Evolutionary conservation across 805 yeast species (phyloP), one percentile per base, ranked within the genome.

Genomic region (Starmerella floris): DNA sequence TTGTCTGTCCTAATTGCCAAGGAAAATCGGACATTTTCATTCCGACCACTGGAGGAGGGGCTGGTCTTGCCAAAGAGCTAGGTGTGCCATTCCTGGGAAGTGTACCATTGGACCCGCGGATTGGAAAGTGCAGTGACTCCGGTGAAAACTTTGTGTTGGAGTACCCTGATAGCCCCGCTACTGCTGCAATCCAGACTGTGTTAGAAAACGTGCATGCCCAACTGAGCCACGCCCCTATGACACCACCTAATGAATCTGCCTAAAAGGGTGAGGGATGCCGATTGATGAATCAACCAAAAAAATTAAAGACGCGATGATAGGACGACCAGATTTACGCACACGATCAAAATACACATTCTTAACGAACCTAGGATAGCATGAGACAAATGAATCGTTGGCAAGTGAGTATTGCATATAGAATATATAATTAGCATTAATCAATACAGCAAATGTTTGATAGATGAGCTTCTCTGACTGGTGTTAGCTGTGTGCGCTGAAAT

Each of bases 1-100:
- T 91, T 64, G 97, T 91, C 15, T 91, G 99, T 60, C 98, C 98
- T 3, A 76, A 69, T 56, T 91, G 99, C 62, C 74, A 82, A 49
- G 91, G 91, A 8, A 83, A 87, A 62, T 82, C 94, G 0, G 76
- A 78, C 55, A 87, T 91, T 4, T 91, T 91, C 63, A 78, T 79
- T 48, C 83, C 98, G 15, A 91, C 98, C 1, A 91, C 98, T 0
- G 98, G 98, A 15, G 99, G 99, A 19, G 99, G 97, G 8, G 70
- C 74, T 53, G 75, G 76, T 25, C 64, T 91, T 35, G 91, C 96
- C 43, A 64, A 77, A 51, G 99, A 91, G 46, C 59, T 83, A 59
- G 70, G 67, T 13, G 70, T 91, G 15, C 79, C 80, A 19, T 91
- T 80, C 54, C 65, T 91, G 43, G 99, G 99, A 1, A 71, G 84